Conservation (phyloP, 2,329 filamentous ascomycete species). For the Ophiostoma populinum region DNA sequence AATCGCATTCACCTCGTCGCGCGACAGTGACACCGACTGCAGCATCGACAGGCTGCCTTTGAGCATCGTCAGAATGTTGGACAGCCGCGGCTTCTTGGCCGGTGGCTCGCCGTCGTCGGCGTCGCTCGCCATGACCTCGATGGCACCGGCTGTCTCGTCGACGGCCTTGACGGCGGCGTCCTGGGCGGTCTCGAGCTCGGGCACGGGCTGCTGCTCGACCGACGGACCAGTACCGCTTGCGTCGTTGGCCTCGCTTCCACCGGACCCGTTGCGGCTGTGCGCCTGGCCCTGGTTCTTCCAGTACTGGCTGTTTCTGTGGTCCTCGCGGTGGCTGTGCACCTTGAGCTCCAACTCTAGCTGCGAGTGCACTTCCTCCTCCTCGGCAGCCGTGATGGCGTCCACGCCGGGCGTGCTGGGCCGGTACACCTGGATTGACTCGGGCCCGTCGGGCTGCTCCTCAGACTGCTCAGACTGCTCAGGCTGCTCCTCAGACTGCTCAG, state of each 20-base stretch:
- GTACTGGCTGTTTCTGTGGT: too few species aligned
- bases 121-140: not conserved
- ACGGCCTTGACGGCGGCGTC: not conserved
- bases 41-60: conserved; percentile 41
- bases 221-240: not conserved
- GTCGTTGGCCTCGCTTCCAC: not conserved
- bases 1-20: conserved; percentile 49
- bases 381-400: not conserved
- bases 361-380: conserved; percentile 16
- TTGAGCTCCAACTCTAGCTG: conserved; percentile 14
- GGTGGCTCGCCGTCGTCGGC: not conserved
- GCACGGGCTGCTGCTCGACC: not conserved
- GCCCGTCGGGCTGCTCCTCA: too few species aligned
- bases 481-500: too few species aligned
- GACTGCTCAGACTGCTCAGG: too few species aligned
- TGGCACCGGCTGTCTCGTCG: too few species aligned
- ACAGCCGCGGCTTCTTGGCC: conserved; percentile 19
- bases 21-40: conserved; percentile 39
- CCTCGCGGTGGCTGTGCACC: conserved; percentile 11
- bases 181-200: not conserved
- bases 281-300: not conserved
- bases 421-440: not conserved
- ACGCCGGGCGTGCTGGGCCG: not conserved
- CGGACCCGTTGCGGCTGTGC: conserved; percentile 6
- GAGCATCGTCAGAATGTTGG: conserved; percentile 36